A percentile compares a stretch with the other conserved stretches of the same genome.
Evolutionary conservation across 352 stramenopile species (phyloP).

Genomic region (Saprolegnia parasitica): DNA sequence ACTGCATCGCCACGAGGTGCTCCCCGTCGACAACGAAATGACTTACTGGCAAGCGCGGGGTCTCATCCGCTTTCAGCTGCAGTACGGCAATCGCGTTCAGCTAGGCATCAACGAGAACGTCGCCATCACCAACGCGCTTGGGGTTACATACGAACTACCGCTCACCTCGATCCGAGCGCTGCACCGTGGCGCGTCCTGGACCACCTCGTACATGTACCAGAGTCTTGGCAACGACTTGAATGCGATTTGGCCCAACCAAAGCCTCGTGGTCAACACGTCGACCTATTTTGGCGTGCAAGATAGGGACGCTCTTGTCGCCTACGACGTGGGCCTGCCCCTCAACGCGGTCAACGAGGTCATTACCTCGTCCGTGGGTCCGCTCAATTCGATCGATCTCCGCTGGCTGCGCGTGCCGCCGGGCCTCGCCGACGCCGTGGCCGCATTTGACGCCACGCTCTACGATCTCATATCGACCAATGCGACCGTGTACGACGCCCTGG

Average conservation of each 20-base stretch:
- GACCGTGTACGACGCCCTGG: too few relatives aligned
- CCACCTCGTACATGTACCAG: not conserved
- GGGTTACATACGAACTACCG: not conserved
- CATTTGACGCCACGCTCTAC: too few relatives aligned
- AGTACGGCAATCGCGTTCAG: slow-evolving; percentile 11
- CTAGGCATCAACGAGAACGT: slow-evolving; percentile 5
- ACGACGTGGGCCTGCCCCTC: not conserved
- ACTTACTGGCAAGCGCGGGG: not conserved
- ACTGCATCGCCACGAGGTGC: not conserved
- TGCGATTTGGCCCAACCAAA: not conserved
- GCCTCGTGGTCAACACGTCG: not conserved
- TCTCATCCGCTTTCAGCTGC: not conserved
- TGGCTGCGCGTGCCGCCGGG: not conserved
- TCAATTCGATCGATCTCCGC: slow-evolving; percentile 16
- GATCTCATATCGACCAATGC: too few relatives aligned
- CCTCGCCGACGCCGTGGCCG: not conserved
- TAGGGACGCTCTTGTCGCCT: not conserved
- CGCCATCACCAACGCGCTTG: slow-evolving; percentile 2
- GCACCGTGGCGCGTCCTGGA: not conserved
- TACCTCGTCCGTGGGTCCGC: not conserved
- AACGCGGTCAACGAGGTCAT: not conserved
- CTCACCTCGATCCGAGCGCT: slow-evolving; percentile 6
- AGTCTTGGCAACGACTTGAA: slow-evolving; percentile 9
- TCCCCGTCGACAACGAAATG: not conserved
- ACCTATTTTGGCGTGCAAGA: not conserved